Evolutionary conservation across 1,139 yeast genomes (phyloP).

Genomic region (Blastobotrys apis): DNA sequence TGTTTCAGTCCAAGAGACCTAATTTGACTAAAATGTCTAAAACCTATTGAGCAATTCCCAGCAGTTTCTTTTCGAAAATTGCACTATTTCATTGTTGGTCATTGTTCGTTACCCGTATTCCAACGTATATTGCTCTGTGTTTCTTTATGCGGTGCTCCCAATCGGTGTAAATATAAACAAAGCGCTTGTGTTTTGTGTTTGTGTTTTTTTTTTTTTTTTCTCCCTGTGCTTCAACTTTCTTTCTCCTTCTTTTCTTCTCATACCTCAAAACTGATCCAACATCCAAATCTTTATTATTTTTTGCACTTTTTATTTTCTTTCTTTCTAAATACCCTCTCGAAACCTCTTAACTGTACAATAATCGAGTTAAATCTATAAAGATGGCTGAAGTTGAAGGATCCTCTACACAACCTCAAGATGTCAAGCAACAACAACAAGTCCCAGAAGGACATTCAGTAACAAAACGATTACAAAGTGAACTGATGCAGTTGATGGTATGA

Average conservation of each 20-base stretch:
- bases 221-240: not conserved
- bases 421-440: slow-evolving; percentile 14
- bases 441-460: slow-evolving; percentile 43
- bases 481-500: slow-evolving; percentile 45
- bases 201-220: too few relatives aligned
- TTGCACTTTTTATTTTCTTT: not conserved
- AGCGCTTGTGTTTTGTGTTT: too few relatives aligned
- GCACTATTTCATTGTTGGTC: not conserved
- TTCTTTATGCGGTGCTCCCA: too few relatives aligned
- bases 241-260: not conserved
- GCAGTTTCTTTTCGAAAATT: too few relatives aligned
- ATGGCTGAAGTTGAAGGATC: slow-evolving; percentile 2
- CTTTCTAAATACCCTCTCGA: not conserved
- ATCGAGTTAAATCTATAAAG: too few relatives aligned
- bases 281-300: not conserved
- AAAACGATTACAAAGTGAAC: slow-evolving; percentile 47
- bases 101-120: not conserved
- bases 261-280: not conserved
- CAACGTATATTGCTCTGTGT: not conserved
- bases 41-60: too few relatives aligned
- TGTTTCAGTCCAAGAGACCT: too few relatives aligned
- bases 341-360: not conserved
- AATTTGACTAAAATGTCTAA: too few relatives aligned
- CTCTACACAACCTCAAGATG: too few relatives aligned
- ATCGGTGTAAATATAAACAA: slow-evolving; percentile 7